Conservation (phyloP, 225 moss, liverwort and hornwort species). For the Antitrichia curtipendula region DNA sequence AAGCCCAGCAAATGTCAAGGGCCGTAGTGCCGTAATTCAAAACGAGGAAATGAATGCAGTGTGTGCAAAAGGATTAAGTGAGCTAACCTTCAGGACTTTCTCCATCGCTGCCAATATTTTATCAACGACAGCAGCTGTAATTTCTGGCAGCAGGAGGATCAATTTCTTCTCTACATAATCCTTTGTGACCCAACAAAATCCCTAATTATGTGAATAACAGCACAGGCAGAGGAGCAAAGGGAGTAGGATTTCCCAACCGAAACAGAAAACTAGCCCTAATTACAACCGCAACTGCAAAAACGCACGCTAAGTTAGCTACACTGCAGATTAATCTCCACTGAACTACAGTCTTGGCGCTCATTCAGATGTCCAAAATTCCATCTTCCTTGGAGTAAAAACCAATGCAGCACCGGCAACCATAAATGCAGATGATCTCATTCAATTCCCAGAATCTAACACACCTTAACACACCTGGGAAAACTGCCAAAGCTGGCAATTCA, state of each 20-base stretch:
- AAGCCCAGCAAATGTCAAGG: background rate
- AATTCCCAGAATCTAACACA: background rate
- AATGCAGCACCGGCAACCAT: background rate
- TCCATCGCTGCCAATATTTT: conserved; percentile 25
- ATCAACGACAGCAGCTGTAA: background rate
- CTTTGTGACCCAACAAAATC: background rate
- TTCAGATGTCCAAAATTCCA: background rate
- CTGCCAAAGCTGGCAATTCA: background rate
- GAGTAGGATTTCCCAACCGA: background rate
- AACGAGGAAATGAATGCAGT: background rate
- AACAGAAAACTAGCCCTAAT: background rate
- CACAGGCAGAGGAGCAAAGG: background rate
- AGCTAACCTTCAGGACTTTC: conserved; percentile 48
- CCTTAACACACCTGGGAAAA: background rate
- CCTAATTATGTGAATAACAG: background rate
- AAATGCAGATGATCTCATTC: background rate
- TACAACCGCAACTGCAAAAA: background rate
- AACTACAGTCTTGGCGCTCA: background rate
- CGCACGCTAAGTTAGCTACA: background rate
- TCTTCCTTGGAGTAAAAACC: background rate
- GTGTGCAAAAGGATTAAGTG: background rate
- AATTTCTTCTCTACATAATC: background rate
- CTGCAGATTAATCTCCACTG: background rate
- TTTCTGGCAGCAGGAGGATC: background rate
- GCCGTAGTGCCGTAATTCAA: background rate